Percentiles rank a stretch among this genome's conserved stretches.
phyloP scores from a whole-genome alignment of 2,329 filamentous ascomycete genomes.

The Aspergillus sp. region DNA sequence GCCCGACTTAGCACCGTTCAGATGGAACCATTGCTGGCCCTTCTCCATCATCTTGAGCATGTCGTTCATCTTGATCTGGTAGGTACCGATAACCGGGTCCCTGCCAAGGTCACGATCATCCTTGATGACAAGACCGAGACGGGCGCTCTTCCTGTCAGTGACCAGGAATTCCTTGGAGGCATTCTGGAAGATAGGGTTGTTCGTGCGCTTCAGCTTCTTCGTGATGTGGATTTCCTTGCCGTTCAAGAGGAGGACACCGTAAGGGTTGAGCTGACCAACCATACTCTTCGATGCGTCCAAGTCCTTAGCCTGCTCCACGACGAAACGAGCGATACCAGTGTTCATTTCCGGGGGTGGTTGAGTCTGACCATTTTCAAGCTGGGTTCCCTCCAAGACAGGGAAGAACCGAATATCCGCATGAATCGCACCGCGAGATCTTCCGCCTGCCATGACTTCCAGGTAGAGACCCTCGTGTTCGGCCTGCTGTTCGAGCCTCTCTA shows the following conservation, averaged over 20 bases:
- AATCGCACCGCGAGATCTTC: conserved; percentile 78
- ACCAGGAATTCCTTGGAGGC: conserved; percentile 92
- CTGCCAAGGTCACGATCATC: conserved; percentile 84
- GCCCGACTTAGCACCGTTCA: conserved; percentile 77
- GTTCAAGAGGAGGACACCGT: conserved; percentile 84
- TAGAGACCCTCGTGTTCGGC: conserved; percentile 79
- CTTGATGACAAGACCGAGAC: conserved; percentile 89
- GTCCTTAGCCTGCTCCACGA: conserved; percentile 93
- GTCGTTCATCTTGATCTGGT: conserved; percentile 93
- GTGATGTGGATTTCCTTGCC: conserved; percentile 87
- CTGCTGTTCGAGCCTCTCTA: conserved; percentile 79
- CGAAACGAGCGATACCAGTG: conserved; percentile 91
- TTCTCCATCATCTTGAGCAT: conserved; percentile 88
- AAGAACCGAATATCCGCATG: conserved; percentile 90
- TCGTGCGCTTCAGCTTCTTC: conserved; percentile 92
- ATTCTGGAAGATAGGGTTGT: conserved; percentile 95
- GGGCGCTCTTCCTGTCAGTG: conserved; percentile 87
- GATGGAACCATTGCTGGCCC: conserved; percentile 94
- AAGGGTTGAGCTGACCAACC: conserved; percentile 87
- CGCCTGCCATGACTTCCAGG: conserved; percentile 80
- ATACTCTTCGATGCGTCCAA: conserved; percentile 90
- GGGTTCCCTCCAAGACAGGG: conserved; percentile 73
- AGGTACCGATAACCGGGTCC: conserved; percentile 84
- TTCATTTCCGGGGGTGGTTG: conserved; percentile 85
- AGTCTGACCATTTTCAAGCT: conserved; percentile 71